Conservation (phyloP, 352 stramenopile genomes). For the Pythium sukuiense region DNA sequence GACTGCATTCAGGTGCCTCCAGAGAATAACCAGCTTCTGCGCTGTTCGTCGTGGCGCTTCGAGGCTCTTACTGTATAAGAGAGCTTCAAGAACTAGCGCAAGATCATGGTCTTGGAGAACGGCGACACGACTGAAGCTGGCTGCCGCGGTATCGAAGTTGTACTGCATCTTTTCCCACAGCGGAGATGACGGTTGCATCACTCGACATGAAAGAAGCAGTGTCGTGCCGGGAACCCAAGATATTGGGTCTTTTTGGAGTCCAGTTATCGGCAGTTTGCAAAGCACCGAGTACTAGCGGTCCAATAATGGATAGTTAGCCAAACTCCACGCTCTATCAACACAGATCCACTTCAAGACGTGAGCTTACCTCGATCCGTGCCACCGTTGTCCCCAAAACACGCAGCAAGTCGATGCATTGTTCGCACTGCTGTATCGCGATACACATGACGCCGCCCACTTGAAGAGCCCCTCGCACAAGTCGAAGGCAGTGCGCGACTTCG, state of each 20-base stretch:
- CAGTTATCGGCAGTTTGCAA: constrained; percentile 20
- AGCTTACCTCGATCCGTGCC: constrained; percentile 26
- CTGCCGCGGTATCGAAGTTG: constrained; percentile 9
- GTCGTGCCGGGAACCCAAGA: constrained; percentile 27
- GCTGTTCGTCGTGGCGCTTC: constrained; percentile 19
- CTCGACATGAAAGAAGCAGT: constrained; percentile 19
- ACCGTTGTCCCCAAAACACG: constrained; percentile 9
- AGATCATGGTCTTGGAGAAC: constrained; percentile 7
- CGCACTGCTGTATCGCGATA: constrained; percentile 13
- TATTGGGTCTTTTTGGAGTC: constrained; percentile 19
- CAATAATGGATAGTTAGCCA: background rate
- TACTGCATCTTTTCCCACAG: background rate
- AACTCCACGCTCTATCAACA: no score
- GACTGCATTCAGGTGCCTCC: constrained; percentile 15
- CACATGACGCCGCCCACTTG: constrained; percentile 24
- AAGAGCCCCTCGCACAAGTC: constrained; percentile 42
- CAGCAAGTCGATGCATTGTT: constrained; percentile 15
- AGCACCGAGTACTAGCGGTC: constrained; percentile 19
- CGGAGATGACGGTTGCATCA: background rate
- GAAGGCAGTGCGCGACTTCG: constrained; percentile 31
- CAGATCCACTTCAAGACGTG: background rate
- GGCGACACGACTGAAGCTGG: constrained; percentile 7
- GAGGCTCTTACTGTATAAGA: constrained; percentile 20
- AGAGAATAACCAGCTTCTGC: constrained; percentile 9
- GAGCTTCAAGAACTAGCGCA: constrained; percentile 13